These are phyloP conservation scores for Coccomyxa sp. DNA, from an alignment of 139 green algal species.

Conservation along the genomic window DNA sequence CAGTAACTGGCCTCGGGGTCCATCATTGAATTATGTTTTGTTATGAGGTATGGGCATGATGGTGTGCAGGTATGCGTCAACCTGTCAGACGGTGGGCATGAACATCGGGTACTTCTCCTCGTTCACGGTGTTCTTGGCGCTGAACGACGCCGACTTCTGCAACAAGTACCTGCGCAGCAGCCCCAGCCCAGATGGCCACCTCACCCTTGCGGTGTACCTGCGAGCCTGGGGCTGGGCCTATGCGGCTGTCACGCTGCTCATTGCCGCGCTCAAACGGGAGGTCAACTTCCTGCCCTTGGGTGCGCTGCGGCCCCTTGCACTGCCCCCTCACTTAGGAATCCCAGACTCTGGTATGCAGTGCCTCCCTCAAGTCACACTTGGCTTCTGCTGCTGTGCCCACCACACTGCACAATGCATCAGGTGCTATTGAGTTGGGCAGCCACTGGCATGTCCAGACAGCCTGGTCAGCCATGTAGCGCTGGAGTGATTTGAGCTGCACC, in stretches of 20 bases:
- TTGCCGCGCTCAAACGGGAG: slow-evolving; percentile 59
- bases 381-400: too few species aligned
- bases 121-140: slow-evolving; percentile 91
- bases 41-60: too few species aligned
- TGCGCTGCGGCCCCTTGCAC: neutral
- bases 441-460: too few species aligned
- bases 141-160: slow-evolving; percentile 76
- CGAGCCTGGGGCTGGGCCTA: slow-evolving; percentile 81
- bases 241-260: slow-evolving; percentile 49
- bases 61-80: slow-evolving; percentile 65
- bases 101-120: slow-evolving; percentile 88
- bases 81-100: slow-evolving; percentile 90
- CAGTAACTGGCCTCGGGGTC: too few species aligned
- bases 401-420: too few species aligned
- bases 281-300: slow-evolving; percentile 22
- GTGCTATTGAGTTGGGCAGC: too few species aligned
- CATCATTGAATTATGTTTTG: too few species aligned
- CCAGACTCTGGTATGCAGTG: too few species aligned
- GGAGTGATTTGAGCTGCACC: too few species aligned
- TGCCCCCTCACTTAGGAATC: too few species aligned
- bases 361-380: too few species aligned
- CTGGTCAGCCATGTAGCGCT: too few species aligned
- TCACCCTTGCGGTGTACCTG: slow-evolving; percentile 76
- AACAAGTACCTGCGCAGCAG: slow-evolving; percentile 57
- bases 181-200: slow-evolving; percentile 21